Percentiles rank a stretch among this genome's conserved stretches.
Conservation (phyloP, 1,284 basidiomycete species). For the Ceratobasidium sp. region DNA sequence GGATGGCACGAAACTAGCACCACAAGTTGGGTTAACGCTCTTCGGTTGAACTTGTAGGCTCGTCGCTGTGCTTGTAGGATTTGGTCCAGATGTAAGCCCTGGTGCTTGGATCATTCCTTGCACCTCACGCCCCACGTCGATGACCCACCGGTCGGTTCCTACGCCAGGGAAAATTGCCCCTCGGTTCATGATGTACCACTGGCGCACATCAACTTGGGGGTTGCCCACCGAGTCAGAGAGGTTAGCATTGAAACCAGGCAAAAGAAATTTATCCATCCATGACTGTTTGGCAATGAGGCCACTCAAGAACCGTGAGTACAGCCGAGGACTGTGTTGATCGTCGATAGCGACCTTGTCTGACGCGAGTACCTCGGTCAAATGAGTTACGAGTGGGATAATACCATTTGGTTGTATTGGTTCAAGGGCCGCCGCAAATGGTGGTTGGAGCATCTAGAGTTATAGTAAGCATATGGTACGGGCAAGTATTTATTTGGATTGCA, state of each 20-base stretch:
- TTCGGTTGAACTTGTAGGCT: no score
- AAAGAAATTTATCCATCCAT: slow-evolving; percentile 77
- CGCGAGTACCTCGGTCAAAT: slow-evolving; percentile 75
- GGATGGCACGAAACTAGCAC: no score
- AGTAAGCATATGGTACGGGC: slow-evolving; percentile 21
- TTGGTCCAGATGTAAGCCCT: neutral
- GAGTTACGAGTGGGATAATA: slow-evolving; percentile 74
- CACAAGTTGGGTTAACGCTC: no score
- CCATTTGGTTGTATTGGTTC: slow-evolving; percentile 69
- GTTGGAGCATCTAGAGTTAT: slow-evolving; percentile 68
- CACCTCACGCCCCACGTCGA: neutral
- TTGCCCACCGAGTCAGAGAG: neutral
- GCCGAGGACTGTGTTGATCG: slow-evolving; percentile 79
- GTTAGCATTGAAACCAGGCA: slow-evolving; percentile 68
- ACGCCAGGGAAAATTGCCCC: neutral
- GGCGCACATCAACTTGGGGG: neutral
- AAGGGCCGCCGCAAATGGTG: slow-evolving; percentile 72
- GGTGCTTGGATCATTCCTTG: neutral
- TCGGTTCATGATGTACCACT: slow-evolving; percentile 3
- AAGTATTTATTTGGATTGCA: neutral
- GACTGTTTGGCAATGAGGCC: slow-evolving; percentile 66
- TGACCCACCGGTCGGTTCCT: neutral
- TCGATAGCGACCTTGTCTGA: slow-evolving; percentile 80
- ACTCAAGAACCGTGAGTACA: slow-evolving; percentile 82
- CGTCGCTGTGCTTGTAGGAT: neutral